These are phyloP conservation scores for Berkeleyomyces basicola DNA, from an alignment of 2,329 filamentous ascomycete species.

Conservation along the genomic window DNA sequence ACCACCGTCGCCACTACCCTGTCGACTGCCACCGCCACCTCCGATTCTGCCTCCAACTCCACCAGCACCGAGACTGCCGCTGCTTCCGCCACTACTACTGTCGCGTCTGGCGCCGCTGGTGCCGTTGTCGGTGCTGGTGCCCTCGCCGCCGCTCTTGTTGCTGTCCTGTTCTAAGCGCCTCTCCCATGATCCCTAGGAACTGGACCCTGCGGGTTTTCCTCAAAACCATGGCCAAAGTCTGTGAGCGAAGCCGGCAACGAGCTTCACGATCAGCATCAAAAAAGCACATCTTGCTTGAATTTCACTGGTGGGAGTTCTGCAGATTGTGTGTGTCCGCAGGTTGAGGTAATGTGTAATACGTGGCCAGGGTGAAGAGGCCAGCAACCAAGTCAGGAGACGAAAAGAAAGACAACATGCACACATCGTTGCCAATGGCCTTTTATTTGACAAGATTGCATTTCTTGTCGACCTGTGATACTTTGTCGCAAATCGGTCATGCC, in stretches of 20 bases:
- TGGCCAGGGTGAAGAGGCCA: background rate
- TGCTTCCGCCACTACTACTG: conserved; percentile 13
- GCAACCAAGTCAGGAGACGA: background rate
- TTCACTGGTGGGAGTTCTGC: conserved; percentile 13
- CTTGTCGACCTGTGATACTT: background rate
- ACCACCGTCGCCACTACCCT: conserved; percentile 16
- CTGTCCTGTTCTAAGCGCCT: conserved; percentile 9
- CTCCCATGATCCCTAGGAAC: background rate
- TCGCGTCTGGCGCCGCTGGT: conserved; percentile 14
- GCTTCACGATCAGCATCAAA: background rate
- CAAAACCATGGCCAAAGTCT: background rate
- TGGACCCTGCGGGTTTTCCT: conserved; percentile 19
- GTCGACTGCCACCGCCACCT: conserved; percentile 16
- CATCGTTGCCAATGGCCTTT: background rate
- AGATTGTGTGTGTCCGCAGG: background rate
- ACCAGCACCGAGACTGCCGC: conserved; percentile 9
- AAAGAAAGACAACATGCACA: background rate
- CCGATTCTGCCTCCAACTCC: background rate
- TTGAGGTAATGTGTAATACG: background rate
- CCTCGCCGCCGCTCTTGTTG: conserved; percentile 25
- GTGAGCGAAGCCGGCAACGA: background rate
- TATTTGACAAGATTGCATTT: background rate
- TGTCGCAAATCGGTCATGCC: too few relatives aligned
- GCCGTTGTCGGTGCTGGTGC: conserved; percentile 20
- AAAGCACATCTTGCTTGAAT: background rate